A percentile compares a stretch with the other conserved stretches of the same genome.
phyloP scores from a whole-genome alignment of 139 green algal genomes.

The Haematococcus lacustris region DNA sequence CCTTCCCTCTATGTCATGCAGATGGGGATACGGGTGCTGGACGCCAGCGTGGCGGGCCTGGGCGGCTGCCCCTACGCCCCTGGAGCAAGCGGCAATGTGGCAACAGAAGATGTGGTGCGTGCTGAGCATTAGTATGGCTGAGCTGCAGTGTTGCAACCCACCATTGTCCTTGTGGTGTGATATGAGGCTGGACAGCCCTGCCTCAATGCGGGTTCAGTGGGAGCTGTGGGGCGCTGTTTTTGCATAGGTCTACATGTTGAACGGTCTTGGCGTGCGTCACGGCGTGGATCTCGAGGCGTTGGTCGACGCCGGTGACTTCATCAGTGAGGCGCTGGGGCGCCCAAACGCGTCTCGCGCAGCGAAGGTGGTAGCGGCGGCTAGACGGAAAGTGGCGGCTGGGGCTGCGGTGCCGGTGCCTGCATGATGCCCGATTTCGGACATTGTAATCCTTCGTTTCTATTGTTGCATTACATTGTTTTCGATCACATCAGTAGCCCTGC shows the following conservation, averaged over 20 bases:
- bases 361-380: background rate
- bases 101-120: conserved; percentile 82
- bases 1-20: too few relatives aligned
- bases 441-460: too few relatives aligned
- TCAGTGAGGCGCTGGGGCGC: background rate
- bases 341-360: background rate
- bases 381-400: too few relatives aligned
- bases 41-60: conserved; percentile 76
- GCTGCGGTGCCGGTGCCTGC: too few relatives aligned
- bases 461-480: too few relatives aligned
- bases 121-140: too few relatives aligned
- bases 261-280: background rate
- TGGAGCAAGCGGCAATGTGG: conserved; percentile 87
- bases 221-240: background rate
- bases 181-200: background rate
- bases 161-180: too few relatives aligned
- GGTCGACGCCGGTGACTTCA: background rate
- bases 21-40: conserved; percentile 45
- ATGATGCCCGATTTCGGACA: too few relatives aligned
- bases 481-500: too few relatives aligned
- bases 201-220: background rate
- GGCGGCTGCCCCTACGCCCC: conserved; percentile 88
- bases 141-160: too few relatives aligned
- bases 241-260: background rate
- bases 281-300: background rate